Conservation (phyloP, 2,329 filamentous ascomycete genomes). For the Xylaria sp. region DNA sequence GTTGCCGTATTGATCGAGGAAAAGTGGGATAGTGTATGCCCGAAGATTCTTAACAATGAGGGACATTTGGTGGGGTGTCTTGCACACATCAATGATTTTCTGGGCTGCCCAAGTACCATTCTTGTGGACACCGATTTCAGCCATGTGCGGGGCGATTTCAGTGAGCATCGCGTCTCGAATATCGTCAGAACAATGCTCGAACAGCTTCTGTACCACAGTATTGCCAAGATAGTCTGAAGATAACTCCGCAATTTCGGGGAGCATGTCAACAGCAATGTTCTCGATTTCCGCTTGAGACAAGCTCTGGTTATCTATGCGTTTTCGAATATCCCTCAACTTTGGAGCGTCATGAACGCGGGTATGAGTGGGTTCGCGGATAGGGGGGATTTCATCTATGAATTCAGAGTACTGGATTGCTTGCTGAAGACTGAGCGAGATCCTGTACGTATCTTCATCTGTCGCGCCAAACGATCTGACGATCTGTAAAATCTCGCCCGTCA, state of each 20-base stretch:
- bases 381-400: conserved; percentile 86
- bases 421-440: conserved; percentile 79
- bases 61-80: conserved; percentile 82
- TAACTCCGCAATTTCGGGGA: conserved; percentile 94
- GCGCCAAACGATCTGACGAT: conserved; percentile 93
- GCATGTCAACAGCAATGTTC: conserved; percentile 90
- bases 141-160: conserved; percentile 89
- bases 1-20: conserved; percentile 98
- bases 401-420: conserved; percentile 78
- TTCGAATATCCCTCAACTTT: conserved; percentile 93
- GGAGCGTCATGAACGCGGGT: conserved; percentile 92
- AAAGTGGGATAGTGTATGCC: conserved; percentile 88
- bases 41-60: conserved; percentile 86
- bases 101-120: conserved; percentile 99
- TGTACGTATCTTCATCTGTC: conserved; percentile 77
- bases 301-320: conserved; percentile 95
- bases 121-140: conserved; percentile 98
- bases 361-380: conserved; percentile 87
- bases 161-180: conserved; percentile 91
- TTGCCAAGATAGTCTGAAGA: conserved; percentile 97
- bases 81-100: conserved; percentile 98
- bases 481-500: conserved; percentile 82
- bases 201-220: conserved; percentile 99
- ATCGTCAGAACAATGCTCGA: conserved; percentile 92
- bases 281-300: conserved; percentile 90